Evolutionary conservation across 2,329 filamentous ascomycete genomes (phyloP), one percentile per base, ranked within the genome.

Genomic region (Pseudohalonectria lignicola): DNA sequence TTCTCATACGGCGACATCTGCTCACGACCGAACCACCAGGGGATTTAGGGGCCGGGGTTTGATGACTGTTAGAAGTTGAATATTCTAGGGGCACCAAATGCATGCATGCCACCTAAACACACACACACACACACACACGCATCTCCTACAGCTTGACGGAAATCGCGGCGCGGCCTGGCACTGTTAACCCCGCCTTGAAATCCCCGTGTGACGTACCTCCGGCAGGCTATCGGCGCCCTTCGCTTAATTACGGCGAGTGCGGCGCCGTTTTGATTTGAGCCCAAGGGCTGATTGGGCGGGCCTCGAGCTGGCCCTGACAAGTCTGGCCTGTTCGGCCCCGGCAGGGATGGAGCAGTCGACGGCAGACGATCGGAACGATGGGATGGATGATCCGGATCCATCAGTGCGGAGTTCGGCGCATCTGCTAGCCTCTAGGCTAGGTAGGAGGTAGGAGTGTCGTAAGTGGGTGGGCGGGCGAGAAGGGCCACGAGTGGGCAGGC

Each of bases 1-100:
- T 49, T 16, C 46, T 39, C 46, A 47, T 45, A 21, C 47, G 47
- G 11, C 47, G 46, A 31, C 47, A 49, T 37, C 47, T 47, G n/a
- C n/a, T n/a, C n/a, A n/a, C n/a, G 7, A 16, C 13, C 11, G 3
- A 12, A 19, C 7, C 8, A 17, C 15, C 8, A 18, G 13, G 12
- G n/a, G 7, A 31, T 13, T 13, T 31, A 31, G 12, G 17, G 17
- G 13, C 13, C n/a, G 17, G 12, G 13, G 5, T 31, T 31, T 13
- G 5, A 16, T 6, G 5, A 31, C 5, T 16, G 17, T 7, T 31
- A 16, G 29, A n/a, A 6, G 17, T 16, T n/a, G n/a, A n/a, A n/a
- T n/a, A n/a, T n/a, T n/a, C n/a, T n/a, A n/a, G n/a, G n/a, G n/a
- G n/a, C n/a, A n/a, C n/a, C n/a, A n/a, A n/a, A n/a, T n/a, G n/a